Conservation (phyloP, 176 grass and related monocot genomes). For the Pontederia crassipes region DNA sequence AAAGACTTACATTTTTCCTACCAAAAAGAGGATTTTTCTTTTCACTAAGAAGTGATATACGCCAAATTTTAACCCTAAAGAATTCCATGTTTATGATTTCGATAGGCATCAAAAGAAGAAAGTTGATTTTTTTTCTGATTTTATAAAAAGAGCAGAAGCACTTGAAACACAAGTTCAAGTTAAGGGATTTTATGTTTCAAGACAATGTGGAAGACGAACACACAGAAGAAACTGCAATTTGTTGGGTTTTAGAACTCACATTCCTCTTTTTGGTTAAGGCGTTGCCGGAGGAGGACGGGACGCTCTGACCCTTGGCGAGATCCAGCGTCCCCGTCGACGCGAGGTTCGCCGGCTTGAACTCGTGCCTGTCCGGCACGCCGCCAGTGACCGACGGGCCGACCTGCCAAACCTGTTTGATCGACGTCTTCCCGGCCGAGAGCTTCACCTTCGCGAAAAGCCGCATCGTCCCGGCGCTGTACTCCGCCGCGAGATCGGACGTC, state of each 20-base stretch:
- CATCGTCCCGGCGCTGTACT: constrained; percentile 34
- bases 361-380: constrained; percentile 39
- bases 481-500: constrained; percentile 30
- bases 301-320: constrained; percentile 16
- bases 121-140: too few species aligned
- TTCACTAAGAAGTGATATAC: too few species aligned
- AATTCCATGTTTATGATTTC: too few species aligned
- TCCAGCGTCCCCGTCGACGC: constrained; percentile 17
- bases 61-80: too few species aligned
- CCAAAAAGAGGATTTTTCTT: too few species aligned
- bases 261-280: neutral
- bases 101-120: too few species aligned
- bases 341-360: constrained; percentile 32
- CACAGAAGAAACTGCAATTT: too few species aligned
- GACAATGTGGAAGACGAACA: too few species aligned
- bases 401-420: constrained; percentile 75
- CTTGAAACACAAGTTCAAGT: too few species aligned
- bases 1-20: too few species aligned
- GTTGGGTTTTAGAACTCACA: neutral
- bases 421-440: constrained; percentile 17
- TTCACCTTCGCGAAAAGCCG: constrained; percentile 48
- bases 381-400: constrained; percentile 28
- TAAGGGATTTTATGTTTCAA: too few species aligned
- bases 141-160: too few species aligned
- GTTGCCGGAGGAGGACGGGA: neutral